These are phyloP conservation scores for Candida silvatica DNA, from an alignment of 805 yeast genomes.

Conservation along the genomic window DNA sequence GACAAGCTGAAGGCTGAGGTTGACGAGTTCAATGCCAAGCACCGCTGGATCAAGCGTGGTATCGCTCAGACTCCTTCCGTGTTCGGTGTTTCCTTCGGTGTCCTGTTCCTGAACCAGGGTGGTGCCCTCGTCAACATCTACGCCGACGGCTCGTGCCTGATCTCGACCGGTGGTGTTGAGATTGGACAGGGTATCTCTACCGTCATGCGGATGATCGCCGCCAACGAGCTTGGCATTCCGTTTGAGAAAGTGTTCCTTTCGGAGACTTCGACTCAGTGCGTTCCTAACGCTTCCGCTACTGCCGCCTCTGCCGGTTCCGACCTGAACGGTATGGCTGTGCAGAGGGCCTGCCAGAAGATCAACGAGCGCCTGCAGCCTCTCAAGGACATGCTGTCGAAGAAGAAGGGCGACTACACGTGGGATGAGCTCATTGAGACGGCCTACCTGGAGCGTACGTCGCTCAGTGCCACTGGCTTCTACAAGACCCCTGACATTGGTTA, in stretches of 20 bases:
- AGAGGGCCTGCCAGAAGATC: conserved; percentile 36
- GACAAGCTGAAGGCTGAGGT: conserved; percentile 27
- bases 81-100: conserved; percentile 42
- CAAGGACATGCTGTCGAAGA: conserved; percentile 24
- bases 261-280: conserved; percentile 38
- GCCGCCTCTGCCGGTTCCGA: conserved; percentile 43
- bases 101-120: conserved; percentile 35
- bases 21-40: conserved; percentile 28
- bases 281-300: conserved; percentile 39
- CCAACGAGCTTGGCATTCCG: conserved; percentile 32
- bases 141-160: conserved; percentile 35
- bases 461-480: conserved; percentile 40
- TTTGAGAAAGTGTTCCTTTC: conserved; percentile 32
- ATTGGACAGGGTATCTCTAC: conserved; percentile 43
- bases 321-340: conserved; percentile 41
- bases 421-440: conserved; percentile 32
- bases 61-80: conserved; percentile 36
- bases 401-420: conserved; percentile 24
- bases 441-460: conserved; percentile 34
- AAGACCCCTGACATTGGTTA: conserved; percentile 42
- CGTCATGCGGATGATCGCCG: conserved; percentile 40
- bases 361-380: conserved; percentile 32
- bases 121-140: conserved; percentile 40
- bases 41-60: conserved; percentile 39
- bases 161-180: conserved; percentile 41